Evolutionary conservation across 2,329 filamentous ascomycete genomes (phyloP).

Genomic region (Trichoderma endophyticum): DNA sequence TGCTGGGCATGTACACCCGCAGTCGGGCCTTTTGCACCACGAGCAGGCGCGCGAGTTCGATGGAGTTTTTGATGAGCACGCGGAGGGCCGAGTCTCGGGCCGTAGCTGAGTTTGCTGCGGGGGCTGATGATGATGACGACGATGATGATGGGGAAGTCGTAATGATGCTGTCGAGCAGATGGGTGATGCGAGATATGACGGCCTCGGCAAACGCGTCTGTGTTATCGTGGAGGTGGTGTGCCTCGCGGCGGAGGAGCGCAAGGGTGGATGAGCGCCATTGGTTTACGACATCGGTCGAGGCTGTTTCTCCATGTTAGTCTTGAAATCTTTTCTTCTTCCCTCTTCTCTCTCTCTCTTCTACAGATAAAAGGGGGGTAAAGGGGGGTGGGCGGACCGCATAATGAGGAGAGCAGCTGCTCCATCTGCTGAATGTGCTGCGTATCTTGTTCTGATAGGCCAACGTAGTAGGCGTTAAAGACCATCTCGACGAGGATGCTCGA

Average conservation of each 20-base stretch:
- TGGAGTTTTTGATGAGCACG: constrained; percentile 49
- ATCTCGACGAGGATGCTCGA: constrained; percentile 58
- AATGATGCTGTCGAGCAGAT: constrained; percentile 50
- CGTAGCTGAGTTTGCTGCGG: constrained; percentile 21
- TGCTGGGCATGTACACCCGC: constrained; percentile 52
- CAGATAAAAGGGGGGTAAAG: not conserved
- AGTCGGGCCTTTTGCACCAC: constrained; percentile 59
- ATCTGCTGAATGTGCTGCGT: constrained; percentile 48
- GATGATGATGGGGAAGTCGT: constrained; percentile 7
- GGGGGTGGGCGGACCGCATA: constrained; percentile 34
- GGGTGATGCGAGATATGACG: constrained; percentile 47
- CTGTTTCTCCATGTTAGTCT: constrained; percentile 27
- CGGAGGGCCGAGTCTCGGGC: constrained; percentile 52
- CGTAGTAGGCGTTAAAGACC: constrained; percentile 62
- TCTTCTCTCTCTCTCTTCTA: not conserved
- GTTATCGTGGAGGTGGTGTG: constrained; percentile 44
- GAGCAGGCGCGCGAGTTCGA: constrained; percentile 56
- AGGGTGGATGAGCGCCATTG: constrained; percentile 66
- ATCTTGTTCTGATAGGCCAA: constrained; percentile 57
- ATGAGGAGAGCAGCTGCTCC: constrained; percentile 44
- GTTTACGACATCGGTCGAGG: constrained; percentile 54
- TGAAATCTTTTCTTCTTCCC: not conserved
- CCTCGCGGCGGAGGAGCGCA: constrained; percentile 54
- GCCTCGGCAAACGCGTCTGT: constrained; percentile 42
- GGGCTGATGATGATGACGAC: not conserved